Evolutionary conservation across 1,139 yeast species (phyloP), one percentile per base, ranked within the genome.

Genomic region (Blastobotrys buckinghamii): DNA sequence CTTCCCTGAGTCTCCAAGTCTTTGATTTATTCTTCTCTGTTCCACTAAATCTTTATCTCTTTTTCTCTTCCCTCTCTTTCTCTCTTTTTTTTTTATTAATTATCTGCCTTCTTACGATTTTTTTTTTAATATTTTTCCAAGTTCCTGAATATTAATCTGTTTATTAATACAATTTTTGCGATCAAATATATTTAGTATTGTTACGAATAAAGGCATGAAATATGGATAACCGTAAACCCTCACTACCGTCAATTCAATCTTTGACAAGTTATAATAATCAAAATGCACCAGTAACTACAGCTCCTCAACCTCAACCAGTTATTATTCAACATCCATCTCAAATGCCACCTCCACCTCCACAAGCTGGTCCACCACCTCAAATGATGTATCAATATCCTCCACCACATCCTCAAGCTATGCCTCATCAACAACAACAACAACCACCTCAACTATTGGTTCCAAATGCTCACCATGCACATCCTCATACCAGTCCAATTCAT

Each of bases 211-310:
- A 17, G 29, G 15, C 16, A 39, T 39, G 42, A 32, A 39, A 29
- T 16, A 39, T 17, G 42, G 17, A n/a, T 33, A 39, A 32, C 41
- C 16, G 32, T 3, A 29, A 29, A 29, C 45, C 51, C 2, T 27
- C 51, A 12, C 43, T 48, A 42, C 51, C 51, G 34, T 48, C 51
- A 15, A 48, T 48, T 19, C 51, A 48, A 39, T 27, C 46, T 8
- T 34, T 48, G 19, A 46, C 49, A 12, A 30, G 7, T 5, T 22
- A 22, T 22, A 22, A 22, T 22, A 22, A 7, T 5, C 26, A n/a
- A 41, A 13, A 36, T 27, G 19, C 35, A 15, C 2, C 24, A 24
- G n/a, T 39, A 39, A 22, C 26, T 34, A n/a, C 44, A n/a, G 3
- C 29, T 32, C 19, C 39, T 22, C 44, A 29, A 4, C 44, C 32